phyloP scores from a whole-genome alignment of 441 rosid genomes.

The Iberis amara region DNA sequence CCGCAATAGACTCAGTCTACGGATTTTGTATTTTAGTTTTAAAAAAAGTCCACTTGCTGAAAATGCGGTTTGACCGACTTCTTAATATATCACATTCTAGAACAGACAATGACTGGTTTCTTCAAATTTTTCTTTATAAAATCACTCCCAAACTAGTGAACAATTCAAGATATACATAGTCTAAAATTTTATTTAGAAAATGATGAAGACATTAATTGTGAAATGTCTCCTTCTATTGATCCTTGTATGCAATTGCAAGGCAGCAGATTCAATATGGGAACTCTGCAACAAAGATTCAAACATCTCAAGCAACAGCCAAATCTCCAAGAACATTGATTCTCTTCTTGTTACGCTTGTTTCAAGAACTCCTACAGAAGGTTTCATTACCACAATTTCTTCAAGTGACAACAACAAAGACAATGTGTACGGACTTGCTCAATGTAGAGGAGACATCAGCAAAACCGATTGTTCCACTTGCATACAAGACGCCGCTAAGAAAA shows the following conservation, averaged over 20 bases:
- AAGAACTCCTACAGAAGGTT: constrained; percentile 40
- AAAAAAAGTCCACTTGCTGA: constrained; percentile 9
- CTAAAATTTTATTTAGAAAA: neutral
- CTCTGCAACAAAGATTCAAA: constrained; percentile 39
- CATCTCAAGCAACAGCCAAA: constrained; percentile 28
- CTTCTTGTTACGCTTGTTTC: constrained; percentile 41
- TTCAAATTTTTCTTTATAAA: constrained; percentile 1
- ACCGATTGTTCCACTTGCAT: constrained; percentile 51
- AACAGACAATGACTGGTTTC: constrained; percentile 1
- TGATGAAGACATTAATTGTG: constrained; percentile 19
- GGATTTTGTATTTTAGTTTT: neutral
- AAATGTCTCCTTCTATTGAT: constrained; percentile 19
- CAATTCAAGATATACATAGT: constrained; percentile 3
- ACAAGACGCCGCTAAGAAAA: constrained; percentile 50
- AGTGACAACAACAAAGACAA: constrained; percentile 34
- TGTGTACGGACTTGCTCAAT: constrained; percentile 69
- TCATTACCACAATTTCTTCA: constrained; percentile 29
- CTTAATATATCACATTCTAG: constrained; percentile 18
- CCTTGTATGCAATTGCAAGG: constrained; percentile 19
- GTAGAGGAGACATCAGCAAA: constrained; percentile 61
- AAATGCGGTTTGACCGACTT: constrained; percentile 26
- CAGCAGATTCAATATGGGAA: constrained; percentile 41
- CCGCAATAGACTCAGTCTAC: constrained; percentile 10
- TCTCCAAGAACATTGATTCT: constrained; percentile 38
- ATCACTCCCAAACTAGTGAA: constrained; percentile 5